Evolutionary conservation across 2,329 filamentous ascomycete genomes (phyloP).

Genomic region (Fusarium bactridioides): DNA sequence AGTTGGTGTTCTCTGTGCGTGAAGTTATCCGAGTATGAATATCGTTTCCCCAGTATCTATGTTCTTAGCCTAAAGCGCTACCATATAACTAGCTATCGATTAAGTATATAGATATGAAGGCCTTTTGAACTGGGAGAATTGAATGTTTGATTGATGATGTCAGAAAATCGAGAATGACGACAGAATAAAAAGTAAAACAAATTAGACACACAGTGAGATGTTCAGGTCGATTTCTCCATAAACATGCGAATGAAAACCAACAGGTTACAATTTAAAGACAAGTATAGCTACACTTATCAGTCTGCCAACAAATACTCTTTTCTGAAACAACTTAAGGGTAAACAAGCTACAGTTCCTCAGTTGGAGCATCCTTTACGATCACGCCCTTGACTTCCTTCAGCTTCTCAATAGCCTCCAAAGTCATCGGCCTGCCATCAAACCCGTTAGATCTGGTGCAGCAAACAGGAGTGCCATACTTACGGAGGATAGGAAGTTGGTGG

Average conservation of each 20-base stretch:
- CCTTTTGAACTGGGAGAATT: rapidly evolving
- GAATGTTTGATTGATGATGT: rapidly evolving
- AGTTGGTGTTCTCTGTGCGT: neutral
- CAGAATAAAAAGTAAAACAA: neutral
- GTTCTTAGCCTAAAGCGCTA: rapidly evolving
- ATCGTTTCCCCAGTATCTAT: neutral
- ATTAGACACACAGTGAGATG: no score
- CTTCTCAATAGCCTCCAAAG: slow-evolving; percentile 6
- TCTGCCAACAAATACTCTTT: rapidly evolving
- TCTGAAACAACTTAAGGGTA: rapidly evolving
- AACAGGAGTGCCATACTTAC: neutral
- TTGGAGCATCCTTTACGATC: neutral
- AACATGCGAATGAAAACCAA: rapidly evolving
- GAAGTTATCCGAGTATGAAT: neutral
- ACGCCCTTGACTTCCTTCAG: slow-evolving; percentile 1
- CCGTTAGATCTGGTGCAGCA: rapidly evolving
- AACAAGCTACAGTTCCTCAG: neutral
- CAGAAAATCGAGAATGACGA: rapidly evolving
- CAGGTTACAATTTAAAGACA: neutral
- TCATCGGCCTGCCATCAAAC: neutral
- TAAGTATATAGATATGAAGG: rapidly evolving
- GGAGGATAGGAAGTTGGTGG: slow-evolving; percentile 13
- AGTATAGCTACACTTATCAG: neutral
- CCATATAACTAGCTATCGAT: rapidly evolving
- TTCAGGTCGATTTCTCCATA: rapidly evolving